phyloP scores from a whole-genome alignment of 495 filamentous ascomycete genomes.

The Bombardia bombarda region DNA sequence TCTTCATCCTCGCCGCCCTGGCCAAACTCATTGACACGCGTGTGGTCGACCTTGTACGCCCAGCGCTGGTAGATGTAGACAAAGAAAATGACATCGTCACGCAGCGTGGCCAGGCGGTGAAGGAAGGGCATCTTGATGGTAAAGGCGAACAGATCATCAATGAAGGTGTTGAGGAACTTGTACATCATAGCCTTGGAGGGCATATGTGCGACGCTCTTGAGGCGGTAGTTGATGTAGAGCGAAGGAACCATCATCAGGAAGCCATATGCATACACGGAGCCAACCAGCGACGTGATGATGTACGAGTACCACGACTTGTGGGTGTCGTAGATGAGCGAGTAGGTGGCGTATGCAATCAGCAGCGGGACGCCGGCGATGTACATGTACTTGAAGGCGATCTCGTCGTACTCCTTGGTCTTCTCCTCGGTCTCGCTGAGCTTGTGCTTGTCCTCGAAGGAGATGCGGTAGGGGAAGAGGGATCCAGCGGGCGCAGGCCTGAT shows the following conservation, averaged over 20 bases:
- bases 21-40: constrained; percentile 92
- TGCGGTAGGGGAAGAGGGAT: constrained; percentile 70
- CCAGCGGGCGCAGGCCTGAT: constrained; percentile 58
- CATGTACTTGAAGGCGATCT: constrained; percentile 94
- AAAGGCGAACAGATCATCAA: constrained; percentile 77
- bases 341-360: constrained; percentile 77
- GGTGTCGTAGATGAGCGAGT: constrained; percentile 84
- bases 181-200: constrained; percentile 92
- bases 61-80: constrained; percentile 94
- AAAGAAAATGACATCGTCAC: constrained; percentile 98
- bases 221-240: constrained; percentile 96
- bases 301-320: constrained; percentile 99
- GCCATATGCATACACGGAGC: constrained; percentile 94
- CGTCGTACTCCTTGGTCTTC: constrained; percentile 97
- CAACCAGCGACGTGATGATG: constrained; percentile 82
- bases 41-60: constrained; percentile 88
- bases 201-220: constrained; percentile 97
- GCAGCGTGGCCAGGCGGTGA: constrained; percentile 86
- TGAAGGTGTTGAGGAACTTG: constrained; percentile 81
- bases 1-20: constrained; percentile 86
- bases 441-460: constrained; percentile 95
- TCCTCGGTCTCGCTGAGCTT: constrained; percentile 89
- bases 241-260: constrained; percentile 99
- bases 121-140: constrained; percentile 98
- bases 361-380: constrained; percentile 88